phyloP scores from a whole-genome alignment of 345 rosid genomes.

The Euphorbia pulcherrima region DNA sequence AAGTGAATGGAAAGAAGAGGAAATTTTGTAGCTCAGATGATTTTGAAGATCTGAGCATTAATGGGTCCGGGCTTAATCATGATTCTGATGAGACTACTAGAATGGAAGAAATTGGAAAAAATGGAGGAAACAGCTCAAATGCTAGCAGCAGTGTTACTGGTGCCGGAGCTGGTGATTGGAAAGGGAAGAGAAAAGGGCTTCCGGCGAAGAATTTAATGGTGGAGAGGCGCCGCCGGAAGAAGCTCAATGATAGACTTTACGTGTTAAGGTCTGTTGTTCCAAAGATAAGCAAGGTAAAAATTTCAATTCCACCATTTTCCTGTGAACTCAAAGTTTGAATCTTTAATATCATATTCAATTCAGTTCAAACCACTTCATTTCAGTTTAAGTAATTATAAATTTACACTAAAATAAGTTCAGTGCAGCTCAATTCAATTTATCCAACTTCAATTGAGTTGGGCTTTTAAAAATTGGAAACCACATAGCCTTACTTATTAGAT shows the following conservation, averaged over 20 bases:
- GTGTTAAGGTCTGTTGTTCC: slow-evolving; percentile 97
- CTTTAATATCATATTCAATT: too few relatives aligned
- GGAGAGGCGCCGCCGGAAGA: slow-evolving; percentile 64
- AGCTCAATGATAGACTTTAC: slow-evolving; percentile 58
- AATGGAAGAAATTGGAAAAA: slow-evolving; percentile 36
- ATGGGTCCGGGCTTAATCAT: slow-evolving; percentile 48
- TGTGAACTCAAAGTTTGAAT: slow-evolving; percentile 15
- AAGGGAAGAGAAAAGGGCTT: slow-evolving; percentile 53
- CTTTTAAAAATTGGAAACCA: too few relatives aligned
- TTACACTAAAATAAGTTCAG: too few relatives aligned
- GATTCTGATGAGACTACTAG: slow-evolving; percentile 54
- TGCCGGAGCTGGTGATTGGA: slow-evolving; percentile 33
- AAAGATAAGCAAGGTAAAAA: slow-evolving; percentile 92
- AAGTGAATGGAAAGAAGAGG: slow-evolving; percentile 37
- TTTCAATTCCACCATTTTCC: slow-evolving; percentile 18
- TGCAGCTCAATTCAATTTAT: too few relatives aligned
- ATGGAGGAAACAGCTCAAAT: slow-evolving; percentile 41
- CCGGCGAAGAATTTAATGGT: slow-evolving; percentile 75
- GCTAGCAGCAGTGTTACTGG: slow-evolving; percentile 40
- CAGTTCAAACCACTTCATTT: too few relatives aligned
- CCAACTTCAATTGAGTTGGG: too few relatives aligned
- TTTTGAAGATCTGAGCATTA: slow-evolving; percentile 44
- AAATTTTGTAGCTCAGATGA: slow-evolving; percentile 26
- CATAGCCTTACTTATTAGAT: slow-evolving; percentile 3
- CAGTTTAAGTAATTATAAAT: too few relatives aligned